These are phyloP conservation scores for Gracilaria domingensis DNA, from an alignment of 23 red algal species.

Conservation along the genomic window DNA sequence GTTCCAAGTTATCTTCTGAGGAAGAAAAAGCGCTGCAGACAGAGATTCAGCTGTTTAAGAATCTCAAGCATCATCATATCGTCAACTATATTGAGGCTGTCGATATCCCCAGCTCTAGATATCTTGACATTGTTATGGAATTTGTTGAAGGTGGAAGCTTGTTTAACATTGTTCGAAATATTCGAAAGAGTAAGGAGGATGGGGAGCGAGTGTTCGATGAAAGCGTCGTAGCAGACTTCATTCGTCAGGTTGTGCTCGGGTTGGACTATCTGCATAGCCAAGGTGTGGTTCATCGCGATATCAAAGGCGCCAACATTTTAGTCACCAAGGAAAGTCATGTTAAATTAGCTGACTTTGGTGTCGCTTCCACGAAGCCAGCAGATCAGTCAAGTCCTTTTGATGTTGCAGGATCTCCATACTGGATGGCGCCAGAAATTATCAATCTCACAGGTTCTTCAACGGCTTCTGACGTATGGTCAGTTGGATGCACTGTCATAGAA, in stretches of 20 bases:
- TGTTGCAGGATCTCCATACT: constrained; percentile 97
- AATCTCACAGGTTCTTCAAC: constrained; percentile 88
- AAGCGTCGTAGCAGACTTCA: constrained; percentile 77
- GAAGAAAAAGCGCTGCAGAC: constrained; percentile 82
- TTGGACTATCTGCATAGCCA: constrained; percentile 94
- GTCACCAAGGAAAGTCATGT: constrained; percentile 92
- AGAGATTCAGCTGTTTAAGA: constrained; percentile 90
- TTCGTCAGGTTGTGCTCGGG: constrained; percentile 85
- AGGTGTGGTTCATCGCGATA: constrained; percentile 98
- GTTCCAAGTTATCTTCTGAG: constrained; percentile 70
- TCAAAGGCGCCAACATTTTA: constrained; percentile 98
- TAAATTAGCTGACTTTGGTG: constrained; percentile 99
- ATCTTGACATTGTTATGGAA: constrained; percentile 96
- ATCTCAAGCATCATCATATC: constrained; percentile 88
- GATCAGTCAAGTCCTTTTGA: constrained; percentile 75
- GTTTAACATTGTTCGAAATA: constrained; percentile 53
- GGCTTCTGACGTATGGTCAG: constrained; percentile 96
- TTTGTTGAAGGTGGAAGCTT: constrained; percentile 93
- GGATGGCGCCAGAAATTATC: constrained; percentile 99
- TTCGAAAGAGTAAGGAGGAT: constrained; percentile 56
- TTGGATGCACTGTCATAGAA: constrained; percentile 98
- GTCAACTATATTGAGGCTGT: constrained; percentile 92
- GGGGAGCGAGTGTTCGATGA: constrained; percentile 78
- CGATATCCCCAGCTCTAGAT: constrained; percentile 54
- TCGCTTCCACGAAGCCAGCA: constrained; percentile 88